These are phyloP conservation scores for Umbilicaria muhlenbergii DNA, from an alignment of 495 filamentous ascomycete species.

Conservation along the genomic window DNA sequence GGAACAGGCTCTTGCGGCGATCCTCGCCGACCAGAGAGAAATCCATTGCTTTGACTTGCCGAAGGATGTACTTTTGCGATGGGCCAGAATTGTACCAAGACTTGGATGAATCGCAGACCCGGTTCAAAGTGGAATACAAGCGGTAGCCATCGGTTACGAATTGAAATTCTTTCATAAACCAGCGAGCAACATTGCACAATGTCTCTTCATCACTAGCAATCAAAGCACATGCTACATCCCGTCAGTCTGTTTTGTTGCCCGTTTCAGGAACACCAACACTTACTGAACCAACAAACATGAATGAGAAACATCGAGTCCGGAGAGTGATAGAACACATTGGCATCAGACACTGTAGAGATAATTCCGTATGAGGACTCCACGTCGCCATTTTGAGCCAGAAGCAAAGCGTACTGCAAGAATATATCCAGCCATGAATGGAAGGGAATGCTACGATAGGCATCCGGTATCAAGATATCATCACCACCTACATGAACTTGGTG, in stretches of 20 bases:
- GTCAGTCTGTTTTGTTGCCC: constrained; percentile 7
- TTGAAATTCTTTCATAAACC: constrained; percentile 75
- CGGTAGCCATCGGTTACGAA: constrained; percentile 75
- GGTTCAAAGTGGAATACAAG: constrained; percentile 56
- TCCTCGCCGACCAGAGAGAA: constrained; percentile 27
- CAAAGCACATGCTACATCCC: constrained; percentile 55
- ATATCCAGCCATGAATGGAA: constrained; percentile 79
- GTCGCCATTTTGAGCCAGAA: constrained; percentile 43
- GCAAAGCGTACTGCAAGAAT: constrained; percentile 74
- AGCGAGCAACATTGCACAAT: constrained; percentile 48
- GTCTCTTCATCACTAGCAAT: constrained; percentile 65
- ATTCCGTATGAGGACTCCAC: constrained; percentile 57
- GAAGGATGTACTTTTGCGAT: constrained; percentile 74
- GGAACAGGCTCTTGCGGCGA: constrained; percentile 20
- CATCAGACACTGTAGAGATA: constrained; percentile 55
- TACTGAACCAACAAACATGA: constrained; percentile 67
- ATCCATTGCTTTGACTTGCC: constrained; percentile 87
- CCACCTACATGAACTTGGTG: constrained; percentile 1
- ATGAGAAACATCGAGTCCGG: constrained; percentile 51
- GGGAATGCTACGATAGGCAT: constrained; percentile 58
- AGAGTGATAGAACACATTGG: constrained; percentile 62
- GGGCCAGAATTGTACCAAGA: constrained; percentile 39
- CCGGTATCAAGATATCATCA: constrained; percentile 26
- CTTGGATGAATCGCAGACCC: constrained; percentile 36
- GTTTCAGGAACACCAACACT: constrained; percentile 11